Evolutionary conservation across 345 rosid species (phyloP).

Genomic region (Combretum micranthum): DNA sequence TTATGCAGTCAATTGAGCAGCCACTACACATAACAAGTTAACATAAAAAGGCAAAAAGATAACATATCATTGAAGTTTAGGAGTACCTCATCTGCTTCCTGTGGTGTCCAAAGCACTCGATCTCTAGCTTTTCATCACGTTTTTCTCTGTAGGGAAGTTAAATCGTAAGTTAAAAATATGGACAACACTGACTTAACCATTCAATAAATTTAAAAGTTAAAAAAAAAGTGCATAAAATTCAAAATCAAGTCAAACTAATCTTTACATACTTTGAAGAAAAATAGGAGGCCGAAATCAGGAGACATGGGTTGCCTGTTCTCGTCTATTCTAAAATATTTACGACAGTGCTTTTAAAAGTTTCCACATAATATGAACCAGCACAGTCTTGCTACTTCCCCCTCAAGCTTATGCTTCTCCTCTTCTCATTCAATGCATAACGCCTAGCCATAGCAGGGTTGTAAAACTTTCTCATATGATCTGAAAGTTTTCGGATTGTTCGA

Average conservation of each 20-base stretch:
- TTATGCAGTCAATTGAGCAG: conserved; percentile 15
- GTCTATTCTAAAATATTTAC: conserved; percentile 28
- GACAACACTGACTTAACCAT: too few species aligned
- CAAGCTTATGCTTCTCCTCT: conserved; percentile 53
- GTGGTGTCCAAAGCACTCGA: neutral
- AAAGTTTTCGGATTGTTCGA: conserved; percentile 60
- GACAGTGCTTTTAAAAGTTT: neutral
- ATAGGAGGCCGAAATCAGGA: conserved; percentile 13
- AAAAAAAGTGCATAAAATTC: too few species aligned
- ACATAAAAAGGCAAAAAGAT: conserved; percentile 9
- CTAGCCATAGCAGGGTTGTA: conserved; percentile 84
- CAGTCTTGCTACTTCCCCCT: conserved; percentile 40
- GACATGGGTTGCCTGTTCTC: conserved; percentile 3
- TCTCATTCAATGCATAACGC: conserved; percentile 62
- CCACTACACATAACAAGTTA: neutral
- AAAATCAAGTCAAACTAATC: too few species aligned
- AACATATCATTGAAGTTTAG: conserved; percentile 4
- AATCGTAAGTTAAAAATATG: too few species aligned
- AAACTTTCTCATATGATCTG: conserved; percentile 76
- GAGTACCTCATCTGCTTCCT: neutral
- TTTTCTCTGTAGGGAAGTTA: too few species aligned
- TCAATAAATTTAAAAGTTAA: too few species aligned
- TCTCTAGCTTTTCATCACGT: neutral
- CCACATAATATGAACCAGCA: neutral
- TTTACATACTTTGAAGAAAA: neutral